Evolutionary conservation across 169 alveolate genomes (phyloP), one percentile per base, ranked within the genome.

Genomic region (Cystoisospora suis): DNA sequence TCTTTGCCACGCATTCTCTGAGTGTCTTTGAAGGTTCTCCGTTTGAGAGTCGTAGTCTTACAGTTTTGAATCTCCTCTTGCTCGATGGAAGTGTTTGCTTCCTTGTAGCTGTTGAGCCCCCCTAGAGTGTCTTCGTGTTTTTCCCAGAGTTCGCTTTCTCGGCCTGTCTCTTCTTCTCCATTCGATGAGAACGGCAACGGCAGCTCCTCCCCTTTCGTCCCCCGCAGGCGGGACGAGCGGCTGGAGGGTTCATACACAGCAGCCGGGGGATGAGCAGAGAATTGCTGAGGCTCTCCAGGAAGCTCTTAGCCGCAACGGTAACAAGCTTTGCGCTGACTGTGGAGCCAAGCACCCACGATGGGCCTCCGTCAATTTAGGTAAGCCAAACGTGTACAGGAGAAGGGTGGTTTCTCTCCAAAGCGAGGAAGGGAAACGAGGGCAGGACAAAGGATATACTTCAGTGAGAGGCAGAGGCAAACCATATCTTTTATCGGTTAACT

Each of bases 301-400:
- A 58, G 89, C 59, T 40, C 80, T 83, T 46, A 23, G 81, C 20
- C 56, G 69, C 3, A n/a, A 80, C 0, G 87, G 88, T 58, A 90
- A 90, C 77, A 70, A 83, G 5, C 38, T 56, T 49, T 90, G 99
- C 94, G 99, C 99, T 23, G 99, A 98, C 89, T 98, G 99, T 87
- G 97, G 98, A 36, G 94, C 97, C 46, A 91, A 97, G 40, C 93
- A 97, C 70, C 99, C 99, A 12, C 92, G 99, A 53, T 98, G 99
- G 99, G 99, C 99, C 7, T 96, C 98, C 77, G 94, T 98, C 45
- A 97, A 98, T 90, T 94, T 98, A 34, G 89, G 89, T 83, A 53
- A 83, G 80, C 40, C 23, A 34, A 15, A 53, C 12, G 23, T 53
- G 65, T 23, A 53, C 12, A 23, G 23, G 65, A 53, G 65, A 53